phyloP scores from a whole-genome alignment of 352 stramenopile species.

The Phytopythium cucurbitacearum region DNA sequence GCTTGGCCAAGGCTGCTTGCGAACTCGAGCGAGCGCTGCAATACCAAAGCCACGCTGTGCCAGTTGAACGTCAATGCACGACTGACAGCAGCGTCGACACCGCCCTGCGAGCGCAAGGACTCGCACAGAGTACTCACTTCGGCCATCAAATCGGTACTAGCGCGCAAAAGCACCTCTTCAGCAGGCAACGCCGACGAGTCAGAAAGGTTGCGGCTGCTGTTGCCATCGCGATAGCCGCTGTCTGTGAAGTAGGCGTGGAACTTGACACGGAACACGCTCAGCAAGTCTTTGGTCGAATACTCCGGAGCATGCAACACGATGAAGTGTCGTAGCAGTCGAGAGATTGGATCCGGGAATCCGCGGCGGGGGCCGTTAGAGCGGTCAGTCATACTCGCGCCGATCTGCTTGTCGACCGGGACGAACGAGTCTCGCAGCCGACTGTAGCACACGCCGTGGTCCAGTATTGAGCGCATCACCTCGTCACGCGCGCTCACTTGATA shows the following conservation, averaged over 20 bases:
- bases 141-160: conserved; percentile 36
- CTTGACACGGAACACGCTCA: conserved; percentile 47
- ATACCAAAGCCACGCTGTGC: conserved; percentile 34
- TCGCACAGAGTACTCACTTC: not conserved
- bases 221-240: not conserved
- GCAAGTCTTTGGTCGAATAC: conserved; percentile 39
- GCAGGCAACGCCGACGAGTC: not conserved
- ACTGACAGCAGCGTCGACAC: not conserved
- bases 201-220: conserved; percentile 3
- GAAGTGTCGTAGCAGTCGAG: conserved; percentile 50
- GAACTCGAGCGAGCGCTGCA: conserved; percentile 38
- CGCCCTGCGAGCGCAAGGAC: conserved; percentile 1
- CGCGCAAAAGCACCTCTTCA: conserved; percentile 45
- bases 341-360: not conserved
- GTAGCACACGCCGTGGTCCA: conserved; percentile 41
- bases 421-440: conserved; percentile 26
- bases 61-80: conserved; percentile 34
- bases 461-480: conserved; percentile 41
- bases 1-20: not conserved
- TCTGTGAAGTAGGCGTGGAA: conserved; percentile 24
- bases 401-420: conserved; percentile 20
- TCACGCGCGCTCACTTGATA: conserved; percentile 10
- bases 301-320: conserved; percentile 31
- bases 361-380: not conserved
- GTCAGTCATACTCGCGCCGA: conserved; percentile 32